phyloP scores from a whole-genome alignment of 2,329 filamentous ascomycete genomes.

The Tolypocladium capitatum region DNA sequence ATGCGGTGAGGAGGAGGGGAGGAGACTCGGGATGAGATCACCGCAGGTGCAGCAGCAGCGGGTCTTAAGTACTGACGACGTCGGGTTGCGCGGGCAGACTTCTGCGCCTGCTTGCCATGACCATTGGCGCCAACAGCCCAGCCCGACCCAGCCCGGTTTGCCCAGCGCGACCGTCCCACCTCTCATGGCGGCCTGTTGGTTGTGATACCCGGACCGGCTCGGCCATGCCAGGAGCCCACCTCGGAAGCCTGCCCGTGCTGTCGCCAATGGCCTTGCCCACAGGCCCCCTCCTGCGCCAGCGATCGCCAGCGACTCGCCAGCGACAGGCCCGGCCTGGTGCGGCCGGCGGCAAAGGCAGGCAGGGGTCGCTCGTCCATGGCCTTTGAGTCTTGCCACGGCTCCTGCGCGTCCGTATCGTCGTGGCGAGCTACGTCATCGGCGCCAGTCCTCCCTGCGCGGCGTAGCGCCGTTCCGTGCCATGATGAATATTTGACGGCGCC shows the following conservation, averaged over 20 bases:
- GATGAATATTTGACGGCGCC: too few relatives aligned
- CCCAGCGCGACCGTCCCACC: neutral
- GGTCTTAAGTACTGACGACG: neutral
- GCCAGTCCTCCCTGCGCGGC: too few relatives aligned
- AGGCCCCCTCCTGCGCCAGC: constrained; percentile 18
- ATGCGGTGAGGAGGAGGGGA: neutral
- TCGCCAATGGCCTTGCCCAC: too few relatives aligned
- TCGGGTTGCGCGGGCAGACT: neutral
- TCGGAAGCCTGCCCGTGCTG: too few relatives aligned
- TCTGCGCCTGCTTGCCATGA: neutral
- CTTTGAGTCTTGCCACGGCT: too few relatives aligned
- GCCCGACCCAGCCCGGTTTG: neutral
- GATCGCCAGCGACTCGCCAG: constrained; percentile 21
- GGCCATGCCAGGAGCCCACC: neutral
- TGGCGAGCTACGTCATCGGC: neutral
- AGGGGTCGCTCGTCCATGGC: neutral
- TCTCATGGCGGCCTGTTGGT: neutral
- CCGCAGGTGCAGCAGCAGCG: neutral
- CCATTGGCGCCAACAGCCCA: neutral
- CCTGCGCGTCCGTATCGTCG: too few relatives aligned
- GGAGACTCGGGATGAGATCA: neutral
- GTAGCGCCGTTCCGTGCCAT: too few relatives aligned
- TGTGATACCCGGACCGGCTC: neutral
- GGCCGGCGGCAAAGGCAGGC: neutral
- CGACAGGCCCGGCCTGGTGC: neutral